Percentiles rank a stretch among this genome's conserved stretches.
Conservation (phyloP, 352 stramenopile genomes). For the Pythium myriotylum region DNA sequence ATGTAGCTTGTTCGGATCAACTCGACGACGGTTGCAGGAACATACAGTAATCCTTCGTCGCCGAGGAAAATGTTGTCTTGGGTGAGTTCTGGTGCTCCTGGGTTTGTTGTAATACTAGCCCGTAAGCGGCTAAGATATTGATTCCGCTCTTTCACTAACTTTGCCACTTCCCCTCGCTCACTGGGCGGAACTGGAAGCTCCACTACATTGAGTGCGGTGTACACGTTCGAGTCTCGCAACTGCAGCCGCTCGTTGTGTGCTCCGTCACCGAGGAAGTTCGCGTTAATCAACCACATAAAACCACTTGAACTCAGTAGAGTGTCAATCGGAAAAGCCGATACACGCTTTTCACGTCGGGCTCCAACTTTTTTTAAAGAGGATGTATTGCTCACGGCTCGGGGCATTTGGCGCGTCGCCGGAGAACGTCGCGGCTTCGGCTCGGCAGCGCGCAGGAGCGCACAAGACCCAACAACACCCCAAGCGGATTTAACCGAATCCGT, state of each 20-base stretch:
- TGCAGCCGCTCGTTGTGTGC: background rate
- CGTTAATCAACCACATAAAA: slow-evolving; percentile 5
- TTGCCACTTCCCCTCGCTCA: too few species aligned
- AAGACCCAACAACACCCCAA: background rate
- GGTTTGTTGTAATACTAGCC: background rate
- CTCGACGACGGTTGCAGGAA: slow-evolving; percentile 13
- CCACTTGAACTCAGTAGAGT: slow-evolving; percentile 5
- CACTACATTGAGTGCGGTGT: background rate
- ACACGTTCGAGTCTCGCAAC: slow-evolving; percentile 7
- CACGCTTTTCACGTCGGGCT: background rate
- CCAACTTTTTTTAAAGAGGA: background rate
- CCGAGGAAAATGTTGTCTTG: background rate
- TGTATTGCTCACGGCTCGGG: background rate
- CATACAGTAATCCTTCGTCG: background rate
- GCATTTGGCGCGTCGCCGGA: background rate
- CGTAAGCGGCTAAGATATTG: too few species aligned
- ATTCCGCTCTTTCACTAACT: too few species aligned
- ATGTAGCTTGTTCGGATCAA: slow-evolving; percentile 10
- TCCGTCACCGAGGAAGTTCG: background rate
- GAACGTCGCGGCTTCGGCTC: background rate
- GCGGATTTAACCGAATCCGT: slow-evolving; percentile 16
- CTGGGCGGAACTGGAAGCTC: too few species aligned
- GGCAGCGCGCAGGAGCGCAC: background rate
- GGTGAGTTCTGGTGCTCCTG: background rate
- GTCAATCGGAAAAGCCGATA: slow-evolving; percentile 3